Percentiles rank a stretch among this genome's conserved stretches.
Conservation (phyloP, 768 basidiomycete genomes). For the Roridomyces roridus region DNA sequence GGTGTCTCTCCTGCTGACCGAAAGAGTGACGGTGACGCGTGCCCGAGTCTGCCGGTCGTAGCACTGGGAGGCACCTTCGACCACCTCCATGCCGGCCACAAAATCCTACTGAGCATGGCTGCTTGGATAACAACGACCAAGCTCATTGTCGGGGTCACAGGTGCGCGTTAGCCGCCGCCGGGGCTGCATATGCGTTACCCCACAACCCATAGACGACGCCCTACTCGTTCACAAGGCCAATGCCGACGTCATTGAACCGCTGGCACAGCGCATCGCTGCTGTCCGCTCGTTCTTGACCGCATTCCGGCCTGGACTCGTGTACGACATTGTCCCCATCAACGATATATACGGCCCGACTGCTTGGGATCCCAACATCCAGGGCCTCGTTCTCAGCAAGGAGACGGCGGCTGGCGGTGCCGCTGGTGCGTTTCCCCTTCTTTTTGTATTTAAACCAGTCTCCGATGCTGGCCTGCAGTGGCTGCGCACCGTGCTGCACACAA, state of each 20-base stretch:
- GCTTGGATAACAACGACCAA: slow-evolving; percentile 81
- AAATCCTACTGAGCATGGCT: slow-evolving; percentile 93
- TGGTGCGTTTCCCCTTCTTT: slow-evolving; percentile 55
- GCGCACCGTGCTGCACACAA: slow-evolving; percentile 57
- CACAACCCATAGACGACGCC: slow-evolving; percentile 59
- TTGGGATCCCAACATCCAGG: slow-evolving; percentile 88
- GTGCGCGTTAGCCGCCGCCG: slow-evolving; percentile 44
- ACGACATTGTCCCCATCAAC: slow-evolving; percentile 73
- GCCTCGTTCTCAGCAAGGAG: slow-evolving; percentile 90
- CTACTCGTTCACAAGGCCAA: slow-evolving; percentile 77
- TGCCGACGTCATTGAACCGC: slow-evolving; percentile 67
- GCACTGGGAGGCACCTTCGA: slow-evolving; percentile 97
- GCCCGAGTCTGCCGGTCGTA: slow-evolving; percentile 64
- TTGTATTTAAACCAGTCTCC: neutral
- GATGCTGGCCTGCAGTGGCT: slow-evolving; percentile 55
- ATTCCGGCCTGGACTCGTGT: slow-evolving; percentile 69
- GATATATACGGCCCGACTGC: slow-evolving; percentile 95
- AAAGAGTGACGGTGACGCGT: slow-evolving; percentile 11
- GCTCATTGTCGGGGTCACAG: slow-evolving; percentile 90
- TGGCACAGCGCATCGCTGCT: slow-evolving; percentile 57
- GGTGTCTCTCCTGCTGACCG: slow-evolving; percentile 28
- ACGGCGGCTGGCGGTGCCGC: slow-evolving; percentile 77
- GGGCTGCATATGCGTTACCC: neutral
- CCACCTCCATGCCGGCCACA: slow-evolving; percentile 96
- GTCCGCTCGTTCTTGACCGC: slow-evolving; percentile 74